Evolutionary conservation across 176 grass and related monocot genomes (phyloP), one percentile per base, ranked within the genome.

Genomic region (Rhynchospora tenuis): DNA sequence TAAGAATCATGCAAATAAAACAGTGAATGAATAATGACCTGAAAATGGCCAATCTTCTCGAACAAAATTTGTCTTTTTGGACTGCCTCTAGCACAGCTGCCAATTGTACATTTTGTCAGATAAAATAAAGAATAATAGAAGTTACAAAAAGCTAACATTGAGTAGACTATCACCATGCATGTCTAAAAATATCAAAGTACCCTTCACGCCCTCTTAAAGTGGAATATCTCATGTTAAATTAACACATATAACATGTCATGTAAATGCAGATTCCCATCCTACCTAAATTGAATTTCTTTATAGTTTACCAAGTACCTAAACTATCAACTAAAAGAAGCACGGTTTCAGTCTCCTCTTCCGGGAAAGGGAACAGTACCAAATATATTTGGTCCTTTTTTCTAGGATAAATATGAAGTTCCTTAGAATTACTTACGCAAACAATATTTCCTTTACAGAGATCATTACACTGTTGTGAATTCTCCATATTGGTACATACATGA

Each of bases 21-120:
- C 55, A 24, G 79, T 71, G 38, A 76, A 29, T 38, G 60, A 56
- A 5, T 22, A 31, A 56, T 67, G 81, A 98, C 92, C 95, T 98
- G 95, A 85, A 98, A 98, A 80, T 26, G n/a, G 4, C 92, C 89
- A 3, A 78, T 84, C 93, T 89, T 95, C 89, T 95, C 74, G 20
- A 84, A 91, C 61, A 98, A 91, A n/a, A 87, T 83, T 62, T 95
- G 95, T 22, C 92, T 70, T 87, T 80, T 91, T 2, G 92, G 95
- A 59, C 89, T 93, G 11, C 95, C 95, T 17, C 91, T 88, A 1
- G 95, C 89, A 54, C 68, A 82, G 70, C 95, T 98, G 90, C 74
- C 89, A 58, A 15, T 74, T 61, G 5, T 55, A 78, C 17, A 16
- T 84, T 59, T 33, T 67, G 63, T 81, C 65, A 89, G 17, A 67